Evolutionary conservation across 2,329 filamentous ascomycete genomes (phyloP).

Genomic region (Gaeumannomyces sp.): DNA sequence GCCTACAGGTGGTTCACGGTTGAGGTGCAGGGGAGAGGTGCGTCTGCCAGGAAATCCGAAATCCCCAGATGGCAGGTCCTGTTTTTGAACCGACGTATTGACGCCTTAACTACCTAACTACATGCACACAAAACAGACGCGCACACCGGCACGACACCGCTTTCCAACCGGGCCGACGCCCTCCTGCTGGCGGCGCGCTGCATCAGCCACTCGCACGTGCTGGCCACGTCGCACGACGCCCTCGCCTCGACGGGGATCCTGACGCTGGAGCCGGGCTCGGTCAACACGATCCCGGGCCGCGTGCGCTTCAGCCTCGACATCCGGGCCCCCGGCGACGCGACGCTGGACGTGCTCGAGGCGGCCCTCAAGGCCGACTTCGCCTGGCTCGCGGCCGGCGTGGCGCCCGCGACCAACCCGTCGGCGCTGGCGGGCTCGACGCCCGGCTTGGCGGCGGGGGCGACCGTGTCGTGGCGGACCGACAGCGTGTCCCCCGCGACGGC

Average conservation of each 20-base stretch:
- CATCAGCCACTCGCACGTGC: constrained; percentile 58
- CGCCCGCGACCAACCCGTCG: constrained; percentile 13
- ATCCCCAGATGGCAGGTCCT: background rate
- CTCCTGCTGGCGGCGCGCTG: constrained; percentile 47
- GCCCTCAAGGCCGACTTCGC: constrained; percentile 52
- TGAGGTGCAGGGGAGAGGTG: constrained; percentile 51
- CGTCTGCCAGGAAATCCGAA: background rate
- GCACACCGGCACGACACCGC: constrained; percentile 69
- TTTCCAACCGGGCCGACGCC: constrained; percentile 25
- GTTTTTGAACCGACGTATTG: background rate
- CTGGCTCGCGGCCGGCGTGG: constrained; percentile 49
- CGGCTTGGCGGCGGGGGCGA: constrained; percentile 31
- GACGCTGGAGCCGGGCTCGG: constrained; percentile 56
- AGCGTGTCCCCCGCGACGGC: constrained; percentile 54
- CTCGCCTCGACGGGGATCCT: constrained; percentile 67
- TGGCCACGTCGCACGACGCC: constrained; percentile 53
- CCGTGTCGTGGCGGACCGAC: constrained; percentile 50
- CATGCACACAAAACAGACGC: constrained; percentile 38
- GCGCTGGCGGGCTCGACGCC: constrained; percentile 16
- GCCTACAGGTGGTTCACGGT: constrained; percentile 70
- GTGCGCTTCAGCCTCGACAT: constrained; percentile 66
- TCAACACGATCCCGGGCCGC: constrained; percentile 65
- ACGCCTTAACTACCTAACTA: too few species aligned
- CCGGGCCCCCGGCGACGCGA: constrained; percentile 49
- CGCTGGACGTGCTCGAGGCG: constrained; percentile 51